Conservation (phyloP, 1,284 basidiomycete genomes). For the Ceratobasidium theobromae region DNA sequence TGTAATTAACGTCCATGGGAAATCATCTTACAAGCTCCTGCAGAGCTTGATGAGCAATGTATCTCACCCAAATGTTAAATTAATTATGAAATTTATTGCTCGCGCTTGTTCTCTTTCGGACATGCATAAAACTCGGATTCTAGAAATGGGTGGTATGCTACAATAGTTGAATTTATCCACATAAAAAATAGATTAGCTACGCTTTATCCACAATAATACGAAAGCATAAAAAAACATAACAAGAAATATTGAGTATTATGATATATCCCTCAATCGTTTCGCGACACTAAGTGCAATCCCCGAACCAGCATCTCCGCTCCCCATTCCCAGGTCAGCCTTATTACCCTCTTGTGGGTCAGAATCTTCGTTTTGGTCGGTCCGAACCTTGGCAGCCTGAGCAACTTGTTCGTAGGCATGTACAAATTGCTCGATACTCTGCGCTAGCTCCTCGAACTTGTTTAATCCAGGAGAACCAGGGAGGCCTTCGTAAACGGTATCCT, state of each 20-base stretch:
- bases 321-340: neutral
- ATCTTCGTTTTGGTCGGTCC: neutral
- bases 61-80: too few relatives aligned
- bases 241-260: neutral
- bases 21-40: too few relatives aligned
- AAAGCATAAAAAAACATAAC: constrained; percentile 7
- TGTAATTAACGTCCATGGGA: neutral
- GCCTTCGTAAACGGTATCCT: neutral
- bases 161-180: too few relatives aligned
- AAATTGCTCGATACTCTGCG: constrained; percentile 23
- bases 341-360: neutral
- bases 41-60: too few relatives aligned
- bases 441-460: constrained; percentile 28
- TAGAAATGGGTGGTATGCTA: too few relatives aligned
- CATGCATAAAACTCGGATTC: too few relatives aligned
- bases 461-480: neutral
- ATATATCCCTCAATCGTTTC: constrained; percentile 17
- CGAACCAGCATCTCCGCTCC: constrained; percentile 10
- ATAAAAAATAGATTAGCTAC: too few relatives aligned
- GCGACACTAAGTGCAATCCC: constrained; percentile 9
- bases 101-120: too few relatives aligned
- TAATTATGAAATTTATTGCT: too few relatives aligned
- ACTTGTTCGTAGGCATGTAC: constrained; percentile 24
- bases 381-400: constrained; percentile 9
- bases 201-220: neutral